Percentiles rank a stretch among this genome's conserved stretches.
phyloP scores from a whole-genome alignment of 106 monocot species.

The Hemerocallis citrina region DNA sequence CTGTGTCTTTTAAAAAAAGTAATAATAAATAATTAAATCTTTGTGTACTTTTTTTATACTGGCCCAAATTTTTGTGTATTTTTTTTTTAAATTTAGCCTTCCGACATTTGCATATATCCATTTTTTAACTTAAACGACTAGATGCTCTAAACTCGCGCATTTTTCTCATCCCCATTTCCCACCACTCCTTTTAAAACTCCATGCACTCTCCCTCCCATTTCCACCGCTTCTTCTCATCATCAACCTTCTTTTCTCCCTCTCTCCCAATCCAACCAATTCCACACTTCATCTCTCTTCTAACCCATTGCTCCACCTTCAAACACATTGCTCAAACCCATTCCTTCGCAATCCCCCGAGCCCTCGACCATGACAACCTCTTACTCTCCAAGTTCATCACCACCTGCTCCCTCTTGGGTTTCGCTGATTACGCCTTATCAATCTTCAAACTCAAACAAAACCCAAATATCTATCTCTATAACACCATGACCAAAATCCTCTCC shows the following conservation, averaged over 20 bases:
- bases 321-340: slow-evolving; percentile 43
- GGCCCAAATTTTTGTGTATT: no score
- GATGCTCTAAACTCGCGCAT: no score
- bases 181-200: no score
- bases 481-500: slow-evolving; percentile 43
- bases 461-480: slow-evolving; percentile 46
- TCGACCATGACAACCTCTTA: slow-evolving; percentile 45
- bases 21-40: no score
- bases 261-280: not conserved
- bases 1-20: no score
- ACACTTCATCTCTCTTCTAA: slow-evolving; percentile 23
- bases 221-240: slow-evolving; percentile 9
- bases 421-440: slow-evolving; percentile 31
- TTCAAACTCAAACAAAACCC: slow-evolving; percentile 27
- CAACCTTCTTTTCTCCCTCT: not conserved
- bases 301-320: slow-evolving; percentile 30
- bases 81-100: no score
- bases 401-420: slow-evolving; percentile 39
- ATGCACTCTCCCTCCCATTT: not conserved
- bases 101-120: no score
- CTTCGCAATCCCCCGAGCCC: slow-evolving; percentile 46
- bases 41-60: no score
- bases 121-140: no score
- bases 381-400: slow-evolving; percentile 42
- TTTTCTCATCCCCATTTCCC: no score